Conservation (phyloP, 352 stramenopile genomes). For the Peronosclerospora sorghi region DNA sequence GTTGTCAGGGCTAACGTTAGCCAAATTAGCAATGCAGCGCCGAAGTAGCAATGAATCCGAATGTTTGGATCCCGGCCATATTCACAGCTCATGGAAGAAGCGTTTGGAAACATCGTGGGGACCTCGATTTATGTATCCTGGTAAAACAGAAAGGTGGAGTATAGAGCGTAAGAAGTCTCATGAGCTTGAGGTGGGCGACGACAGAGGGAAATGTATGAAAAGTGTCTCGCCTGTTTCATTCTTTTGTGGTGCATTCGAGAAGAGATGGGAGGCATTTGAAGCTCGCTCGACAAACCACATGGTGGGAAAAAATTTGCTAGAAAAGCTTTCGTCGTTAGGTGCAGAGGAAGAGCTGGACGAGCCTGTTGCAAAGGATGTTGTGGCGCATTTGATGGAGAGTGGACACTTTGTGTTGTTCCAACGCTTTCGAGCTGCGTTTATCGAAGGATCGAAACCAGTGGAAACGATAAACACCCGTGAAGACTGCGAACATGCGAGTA, state of each 20-base stretch:
- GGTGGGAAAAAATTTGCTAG: constrained; percentile 35
- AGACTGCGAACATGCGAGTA: constrained; percentile 32
- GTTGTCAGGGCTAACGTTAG: constrained; percentile 10
- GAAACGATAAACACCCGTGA: constrained; percentile 42
- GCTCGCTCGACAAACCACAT: constrained; percentile 43
- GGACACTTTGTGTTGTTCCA: constrained; percentile 57
- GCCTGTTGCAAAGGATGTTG: constrained; percentile 34
- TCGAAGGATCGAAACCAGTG: constrained; percentile 44
- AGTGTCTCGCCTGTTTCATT: constrained; percentile 24
- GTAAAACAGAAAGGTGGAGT: constrained; percentile 19
- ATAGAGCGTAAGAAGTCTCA: constrained; percentile 10
- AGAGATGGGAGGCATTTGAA: constrained; percentile 40
- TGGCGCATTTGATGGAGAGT: constrained; percentile 40
- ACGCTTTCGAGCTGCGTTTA: constrained; percentile 66
- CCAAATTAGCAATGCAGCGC: constrained; percentile 2
- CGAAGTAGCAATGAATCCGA: constrained; percentile 13
- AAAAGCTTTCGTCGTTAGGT: constrained; percentile 30
- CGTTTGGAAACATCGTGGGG: constrained; percentile 46
- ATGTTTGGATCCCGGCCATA: constrained; percentile 13
- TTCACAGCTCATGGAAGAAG: constrained; percentile 44
- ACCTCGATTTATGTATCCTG: constrained; percentile 38
- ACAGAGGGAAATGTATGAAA: constrained; percentile 12
- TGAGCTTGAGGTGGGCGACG: constrained; percentile 17
- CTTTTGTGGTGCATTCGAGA: constrained; percentile 39
- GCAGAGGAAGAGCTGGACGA: constrained; percentile 41